Percentiles rank a stretch among this genome's conserved stretches.
phyloP scores from a whole-genome alignment of 108 stramenopile genomes.

The Aurantiochytrium sp. region DNA sequence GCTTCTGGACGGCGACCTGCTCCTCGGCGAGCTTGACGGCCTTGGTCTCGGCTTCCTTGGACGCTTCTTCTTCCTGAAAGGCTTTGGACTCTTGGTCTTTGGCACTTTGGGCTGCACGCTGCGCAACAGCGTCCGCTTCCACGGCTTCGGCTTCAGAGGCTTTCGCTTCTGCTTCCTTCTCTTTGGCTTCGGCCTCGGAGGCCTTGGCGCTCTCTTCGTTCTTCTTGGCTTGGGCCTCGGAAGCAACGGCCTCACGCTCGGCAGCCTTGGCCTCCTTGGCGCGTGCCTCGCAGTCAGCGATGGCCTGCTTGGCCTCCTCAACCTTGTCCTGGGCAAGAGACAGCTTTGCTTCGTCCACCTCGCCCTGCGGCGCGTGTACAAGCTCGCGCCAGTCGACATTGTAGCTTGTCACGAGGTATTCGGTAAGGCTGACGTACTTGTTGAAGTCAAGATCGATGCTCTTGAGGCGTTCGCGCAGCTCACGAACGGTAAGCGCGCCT shows the following conservation, averaged over 20 bases:
- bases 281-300: background rate
- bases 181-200: background rate
- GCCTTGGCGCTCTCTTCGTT: background rate
- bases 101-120: background rate
- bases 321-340: background rate
- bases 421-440: background rate
- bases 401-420: background rate
- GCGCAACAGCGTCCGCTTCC: background rate
- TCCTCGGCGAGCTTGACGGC: constrained; percentile 6
- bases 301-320: background rate
- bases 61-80: background rate
- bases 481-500: background rate
- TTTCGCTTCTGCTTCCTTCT: background rate
- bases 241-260: background rate
- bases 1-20: background rate
- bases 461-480: constrained; percentile 1
- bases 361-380: background rate
- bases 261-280: background rate
- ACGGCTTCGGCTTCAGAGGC: background rate
- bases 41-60: background rate
- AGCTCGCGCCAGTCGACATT: background rate
- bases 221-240: background rate
- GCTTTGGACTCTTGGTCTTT: background rate
- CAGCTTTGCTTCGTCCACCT: background rate
- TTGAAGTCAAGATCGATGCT: constrained; percentile 14